A percentile compares a stretch with the other conserved stretches of the same genome.
phyloP scores from a whole-genome alignment of 352 stramenopile genomes.

The Ophiocytium majus region DNA sequence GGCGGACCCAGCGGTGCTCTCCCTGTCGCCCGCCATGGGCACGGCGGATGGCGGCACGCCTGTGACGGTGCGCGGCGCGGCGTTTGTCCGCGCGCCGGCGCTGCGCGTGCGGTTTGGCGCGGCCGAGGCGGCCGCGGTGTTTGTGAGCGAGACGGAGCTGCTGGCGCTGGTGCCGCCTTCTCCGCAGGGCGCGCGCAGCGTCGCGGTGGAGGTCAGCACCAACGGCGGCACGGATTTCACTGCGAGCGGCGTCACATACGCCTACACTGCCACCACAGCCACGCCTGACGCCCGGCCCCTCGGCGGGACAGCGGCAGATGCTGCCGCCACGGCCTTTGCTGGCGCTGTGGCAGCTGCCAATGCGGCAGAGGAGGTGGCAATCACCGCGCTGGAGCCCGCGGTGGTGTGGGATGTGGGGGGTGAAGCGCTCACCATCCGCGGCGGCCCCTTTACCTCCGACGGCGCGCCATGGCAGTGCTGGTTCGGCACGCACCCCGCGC shows the following conservation, averaged over 20 bases:
- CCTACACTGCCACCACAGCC: too few relatives aligned
- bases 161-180: conserved; percentile 19
- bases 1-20: conserved; percentile 9
- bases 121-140: conserved; percentile 36
- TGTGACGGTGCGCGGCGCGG: conserved; percentile 36
- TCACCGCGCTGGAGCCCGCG: not conserved
- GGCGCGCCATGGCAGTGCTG: conserved; percentile 17
- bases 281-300: not conserved
- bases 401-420: not conserved
- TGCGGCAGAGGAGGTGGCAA: not conserved
- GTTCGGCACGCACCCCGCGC: not conserved
- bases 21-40: conserved; percentile 45
- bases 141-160: conserved; percentile 40
- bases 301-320: not conserved
- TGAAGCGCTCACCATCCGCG: not conserved
- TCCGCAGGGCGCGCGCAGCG: not conserved
- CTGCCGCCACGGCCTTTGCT: not conserved
- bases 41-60: conserved; percentile 48
- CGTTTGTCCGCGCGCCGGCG: conserved; percentile 20
- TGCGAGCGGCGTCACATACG: not conserved
- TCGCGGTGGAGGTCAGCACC: not conserved
- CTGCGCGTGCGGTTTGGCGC: conserved; percentile 33
- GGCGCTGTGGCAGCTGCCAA: not conserved
- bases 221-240: not conserved
- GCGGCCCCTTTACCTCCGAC: not conserved